Base-by-base conservation (phyloP, 768 basidiomycete genomes). In the Hysterangium stoloniferum region DNA sequence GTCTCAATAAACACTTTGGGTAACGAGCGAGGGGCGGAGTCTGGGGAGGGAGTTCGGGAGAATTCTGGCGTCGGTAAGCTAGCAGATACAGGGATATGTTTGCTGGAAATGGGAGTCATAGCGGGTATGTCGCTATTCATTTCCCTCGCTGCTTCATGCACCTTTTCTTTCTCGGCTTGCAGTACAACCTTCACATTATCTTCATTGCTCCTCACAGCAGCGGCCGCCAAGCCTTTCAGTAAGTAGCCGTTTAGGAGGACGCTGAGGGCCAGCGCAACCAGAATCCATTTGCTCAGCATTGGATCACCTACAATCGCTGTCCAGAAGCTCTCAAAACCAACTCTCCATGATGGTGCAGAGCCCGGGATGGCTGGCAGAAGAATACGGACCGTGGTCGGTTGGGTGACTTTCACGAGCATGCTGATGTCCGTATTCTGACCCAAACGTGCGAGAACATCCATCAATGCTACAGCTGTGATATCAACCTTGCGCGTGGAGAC, bases 221-320 rank as follows among this genome's bases (percentile, higher is more conserved):
- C 82, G 9, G 79, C 79, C 0, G 82, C 84, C 36, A 88, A 84
- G 4, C 86, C 86, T 66, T 91, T 94, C 52, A 99, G 76, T 13
- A 97, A 74, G 62, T 90, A 97, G 3, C 93, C 94, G 56, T 99
- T 99, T 52, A 99, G 72, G 50, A 83, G 78, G 52, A 97, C 85
- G 53, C 84, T 87, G 53, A 95, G 76, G 2, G 82, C 86, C 20
- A 99, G 78, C 13, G 87, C 74, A 50, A 89, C 75, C 43, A 97
- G 88, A 62, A 98, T 93, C 86, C 90, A 94, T 70, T 98, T 98
- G 59, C 80, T 84, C 54, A 98, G 68, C 45, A 97, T 79, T 1
- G 95, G 95, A 61, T 99, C 95, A 32, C 92, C 92, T 45, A 97
- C 91, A 56, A 97, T 81, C 12, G 72, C 70, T 7, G 90, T 89